These are phyloP conservation scores for Neurospora sp. DNA, from an alignment of 495 filamentous ascomycete genomes.

Conservation along the genomic window DNA sequence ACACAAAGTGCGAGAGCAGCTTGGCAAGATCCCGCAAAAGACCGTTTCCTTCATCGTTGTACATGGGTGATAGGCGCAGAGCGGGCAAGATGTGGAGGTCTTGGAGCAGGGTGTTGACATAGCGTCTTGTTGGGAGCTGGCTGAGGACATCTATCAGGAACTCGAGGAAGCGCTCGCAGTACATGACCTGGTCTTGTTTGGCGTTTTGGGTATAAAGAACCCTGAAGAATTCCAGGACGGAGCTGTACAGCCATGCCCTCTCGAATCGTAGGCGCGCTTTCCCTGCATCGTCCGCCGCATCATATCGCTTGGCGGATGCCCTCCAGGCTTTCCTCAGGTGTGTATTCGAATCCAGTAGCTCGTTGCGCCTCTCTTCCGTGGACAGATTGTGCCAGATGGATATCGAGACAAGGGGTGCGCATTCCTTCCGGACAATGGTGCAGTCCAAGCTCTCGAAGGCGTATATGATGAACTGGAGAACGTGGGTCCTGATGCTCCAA, in stretches of 20 bases:
- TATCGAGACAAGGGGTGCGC: constrained; percentile 88
- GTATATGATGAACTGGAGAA: constrained; percentile 78
- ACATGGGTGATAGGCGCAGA: constrained; percentile 71
- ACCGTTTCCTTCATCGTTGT: constrained; percentile 59
- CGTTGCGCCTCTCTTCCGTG: constrained; percentile 54
- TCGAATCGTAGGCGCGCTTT: constrained; percentile 83
- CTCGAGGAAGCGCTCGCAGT: constrained; percentile 90
- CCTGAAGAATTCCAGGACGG: constrained; percentile 74
- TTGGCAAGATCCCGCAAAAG: constrained; percentile 73
- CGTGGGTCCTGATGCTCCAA: constrained; percentile 59
- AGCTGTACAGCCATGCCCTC: constrained; percentile 83
- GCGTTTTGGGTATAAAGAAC: constrained; percentile 51
- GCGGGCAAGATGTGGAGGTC: constrained; percentile 82
- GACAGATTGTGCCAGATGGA: constrained; percentile 91
- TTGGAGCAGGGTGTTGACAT: constrained; percentile 83
- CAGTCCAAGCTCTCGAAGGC: constrained; percentile 94
- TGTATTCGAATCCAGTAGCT: constrained; percentile 54
- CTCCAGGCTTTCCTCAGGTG: constrained; percentile 85
- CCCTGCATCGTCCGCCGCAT: constrained; percentile 68
- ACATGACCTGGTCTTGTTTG: constrained; percentile 53
- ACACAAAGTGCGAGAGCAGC: constrained; percentile 72
- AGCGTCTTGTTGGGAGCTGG: constrained; percentile 87
- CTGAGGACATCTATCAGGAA: constrained; percentile 84
- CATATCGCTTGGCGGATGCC: constrained; percentile 74
- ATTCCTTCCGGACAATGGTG: constrained; percentile 83